Base-by-base conservation (phyloP, 2,329 filamentous ascomycete genomes). In the Aspergillus puulaauensis region DNA sequence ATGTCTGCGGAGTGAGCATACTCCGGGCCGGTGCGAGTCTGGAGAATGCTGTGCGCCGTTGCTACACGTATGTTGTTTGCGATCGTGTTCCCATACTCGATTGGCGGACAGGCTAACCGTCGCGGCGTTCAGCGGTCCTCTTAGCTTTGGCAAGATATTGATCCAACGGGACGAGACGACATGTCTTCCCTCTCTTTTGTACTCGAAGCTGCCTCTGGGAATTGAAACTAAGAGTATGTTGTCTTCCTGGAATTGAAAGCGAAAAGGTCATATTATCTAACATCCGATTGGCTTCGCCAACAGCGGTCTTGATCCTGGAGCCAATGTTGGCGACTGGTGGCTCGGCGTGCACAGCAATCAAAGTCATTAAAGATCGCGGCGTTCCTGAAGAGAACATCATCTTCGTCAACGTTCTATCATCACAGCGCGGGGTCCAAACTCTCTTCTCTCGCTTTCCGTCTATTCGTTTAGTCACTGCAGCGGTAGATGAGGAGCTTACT, bases 111-210 rank as follows among this genome's bases (percentile, higher is more conserved):
- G 21, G 15, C n/a, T 31, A 27, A 47, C 6, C 31, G 2, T 56
- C 6, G 17, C 2, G n/a, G 15, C 4, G 7, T 37, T 2, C 27
- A 64, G 68, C 17, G 70, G 67, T 0, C 65, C 66, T 5, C 48
- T 73, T 35, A 70, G 65, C 54, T 71, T 69, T 57, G 72, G 70
- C 9, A 70, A 71, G 54, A 65, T 73, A 24, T 59, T 74, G 15
- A 74, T 73, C 40, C 71, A 73, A 45, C 61, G 71, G 46, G 64
- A 74, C 60, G 71, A 72, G 53, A 59, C 63, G 33, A 73, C 69
- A 1, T 63, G 64, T 31, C 57, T 66, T 6, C 68, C 71, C 3
- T 55, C 47, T 11, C 63, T 70, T n/a, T 59, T 71, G 5, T 73
- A 72, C 51, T 68, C 65, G 17, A 73, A 73, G 45, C 57, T 72